These are phyloP conservation scores for Kwoniella botswanensis DNA, from an alignment of 768 basidiomycete species.

Conservation along the genomic window DNA sequence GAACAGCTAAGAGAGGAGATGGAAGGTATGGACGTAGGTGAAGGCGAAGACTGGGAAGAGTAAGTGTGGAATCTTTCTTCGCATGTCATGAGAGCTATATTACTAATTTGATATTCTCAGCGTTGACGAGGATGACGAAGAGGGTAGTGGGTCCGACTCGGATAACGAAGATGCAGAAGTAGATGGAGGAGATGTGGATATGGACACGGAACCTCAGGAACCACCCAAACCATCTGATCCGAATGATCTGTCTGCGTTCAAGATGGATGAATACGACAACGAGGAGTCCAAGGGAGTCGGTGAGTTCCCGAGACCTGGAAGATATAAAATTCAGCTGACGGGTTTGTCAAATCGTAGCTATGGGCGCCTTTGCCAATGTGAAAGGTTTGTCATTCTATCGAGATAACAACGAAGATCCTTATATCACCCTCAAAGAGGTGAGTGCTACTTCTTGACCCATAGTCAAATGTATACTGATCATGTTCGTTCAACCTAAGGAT, in stretches of 20 bases:
- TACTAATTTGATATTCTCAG: background rate
- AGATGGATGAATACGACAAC: constrained; percentile 89
- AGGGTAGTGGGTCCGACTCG: too few species aligned
- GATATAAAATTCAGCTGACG: background rate
- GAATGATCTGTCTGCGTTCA: constrained; percentile 82
- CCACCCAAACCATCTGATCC: constrained; percentile 57
- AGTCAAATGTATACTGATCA: constrained; percentile 3
- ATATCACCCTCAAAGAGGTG: constrained; percentile 93
- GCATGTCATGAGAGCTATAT: background rate
- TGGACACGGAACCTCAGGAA: constrained; percentile 51
- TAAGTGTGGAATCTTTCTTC: constrained; percentile 62
- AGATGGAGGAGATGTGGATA: constrained; percentile 59
- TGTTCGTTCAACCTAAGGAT: constrained; percentile 42
- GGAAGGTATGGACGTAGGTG: constrained; percentile 73
- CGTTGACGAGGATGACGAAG: constrained; percentile 31
- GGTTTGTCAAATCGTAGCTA: constrained; percentile 40
- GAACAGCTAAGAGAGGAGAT: constrained; percentile 79
- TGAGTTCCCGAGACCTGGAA: constrained; percentile 29
- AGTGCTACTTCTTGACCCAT: constrained; percentile 36
- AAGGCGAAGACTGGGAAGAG: constrained; percentile 83
- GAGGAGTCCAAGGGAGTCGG: constrained; percentile 63
- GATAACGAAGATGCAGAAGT: constrained; percentile 38
- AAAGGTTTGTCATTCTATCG: constrained; percentile 91
- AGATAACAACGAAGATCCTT: constrained; percentile 92
- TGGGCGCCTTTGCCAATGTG: constrained; percentile 88